phyloP scores from a whole-genome alignment of 305 asterid species.

The Striga hermonthica region DNA sequence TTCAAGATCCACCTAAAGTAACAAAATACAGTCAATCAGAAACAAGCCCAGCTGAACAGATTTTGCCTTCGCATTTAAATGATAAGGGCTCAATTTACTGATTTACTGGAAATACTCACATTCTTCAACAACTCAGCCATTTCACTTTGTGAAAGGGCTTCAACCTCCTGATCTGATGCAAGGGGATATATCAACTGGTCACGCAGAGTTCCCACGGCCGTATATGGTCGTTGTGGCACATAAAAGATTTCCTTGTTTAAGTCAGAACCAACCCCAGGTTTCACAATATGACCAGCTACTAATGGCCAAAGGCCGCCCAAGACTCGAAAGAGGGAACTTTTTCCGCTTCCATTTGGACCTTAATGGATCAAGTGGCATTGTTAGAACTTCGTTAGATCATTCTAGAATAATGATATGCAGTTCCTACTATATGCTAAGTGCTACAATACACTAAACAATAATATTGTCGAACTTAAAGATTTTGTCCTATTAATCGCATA shows the following conservation, averaged over 20 bases:
- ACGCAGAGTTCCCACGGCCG: conserved; percentile 95
- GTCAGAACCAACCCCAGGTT: conserved; percentile 99
- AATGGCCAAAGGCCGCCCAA: conserved; percentile 99
- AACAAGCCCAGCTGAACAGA: conserved; percentile 15
- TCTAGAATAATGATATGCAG: conserved; percentile 19
- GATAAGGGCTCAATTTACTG: not conserved
- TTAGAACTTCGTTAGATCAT: conserved; percentile 24
- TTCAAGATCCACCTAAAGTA: conserved; percentile 89
- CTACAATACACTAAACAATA: not conserved
- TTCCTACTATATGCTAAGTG: conserved; percentile 18
- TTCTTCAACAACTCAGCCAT: conserved; percentile 92
- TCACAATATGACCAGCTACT: conserved; percentile 87
- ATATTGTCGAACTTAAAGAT: not conserved
- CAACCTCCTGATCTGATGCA: conserved; percentile 74
- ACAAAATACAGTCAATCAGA: conserved; percentile 27
- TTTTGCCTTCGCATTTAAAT: conserved; percentile 22
- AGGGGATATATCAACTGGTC: conserved; percentile 98
- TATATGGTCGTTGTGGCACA: conserved; percentile 98
- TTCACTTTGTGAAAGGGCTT: conserved; percentile 69
- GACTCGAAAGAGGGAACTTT: conserved; percentile 97
- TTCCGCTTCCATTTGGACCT: conserved; percentile 99
- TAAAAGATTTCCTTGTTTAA: conserved; percentile 96
- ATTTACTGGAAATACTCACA: conserved; percentile 41
- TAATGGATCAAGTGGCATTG: conserved; percentile 29
- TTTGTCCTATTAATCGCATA: not conserved